phyloP scores from a whole-genome alignment of 352 stramenopile species.

The Blastocystis sp. region DNA sequence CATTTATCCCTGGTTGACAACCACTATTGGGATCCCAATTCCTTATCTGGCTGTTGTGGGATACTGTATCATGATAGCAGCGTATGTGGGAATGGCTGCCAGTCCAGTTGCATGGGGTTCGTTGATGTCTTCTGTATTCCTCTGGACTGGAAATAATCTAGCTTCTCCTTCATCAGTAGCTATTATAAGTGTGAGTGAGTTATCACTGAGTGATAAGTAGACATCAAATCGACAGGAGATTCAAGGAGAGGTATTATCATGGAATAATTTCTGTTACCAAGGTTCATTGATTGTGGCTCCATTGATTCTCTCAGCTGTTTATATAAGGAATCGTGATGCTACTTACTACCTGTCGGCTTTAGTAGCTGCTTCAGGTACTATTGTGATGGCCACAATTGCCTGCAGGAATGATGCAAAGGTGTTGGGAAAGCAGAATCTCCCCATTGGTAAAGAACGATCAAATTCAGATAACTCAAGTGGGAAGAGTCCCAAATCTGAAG shows the following conservation, averaged over 20 bases:
- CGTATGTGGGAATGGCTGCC: conserved; percentile 16
- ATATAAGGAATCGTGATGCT: conserved; percentile 2
- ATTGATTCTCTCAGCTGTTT: conserved; percentile 15
- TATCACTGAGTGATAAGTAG: not conserved
- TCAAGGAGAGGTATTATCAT: conserved; percentile 18
- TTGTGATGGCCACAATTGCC: not conserved
- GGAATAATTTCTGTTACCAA: conserved; percentile 50
- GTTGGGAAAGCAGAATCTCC: not conserved
- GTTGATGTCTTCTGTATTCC: not conserved
- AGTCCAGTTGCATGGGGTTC: not conserved
- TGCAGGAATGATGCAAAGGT: not conserved
- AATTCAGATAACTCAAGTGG: too few relatives aligned
- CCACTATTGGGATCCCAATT: not conserved
- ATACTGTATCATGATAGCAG: not conserved
- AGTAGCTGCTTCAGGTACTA: not conserved
- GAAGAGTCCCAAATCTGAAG: too few relatives aligned
- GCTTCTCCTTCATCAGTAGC: conserved; percentile 15
- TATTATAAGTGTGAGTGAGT: conserved; percentile 26
- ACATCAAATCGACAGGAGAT: not conserved
- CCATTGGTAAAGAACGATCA: not conserved
- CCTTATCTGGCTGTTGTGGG: conserved; percentile 15
- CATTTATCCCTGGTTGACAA: not conserved
- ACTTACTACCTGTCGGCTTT: conserved; percentile 44
- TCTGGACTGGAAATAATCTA: conserved; percentile 37
- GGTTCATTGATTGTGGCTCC: conserved; percentile 49